Base-by-base conservation (phyloP, 2,329 filamentous ascomycete genomes). In the Sporothrix schenckii region DNA sequence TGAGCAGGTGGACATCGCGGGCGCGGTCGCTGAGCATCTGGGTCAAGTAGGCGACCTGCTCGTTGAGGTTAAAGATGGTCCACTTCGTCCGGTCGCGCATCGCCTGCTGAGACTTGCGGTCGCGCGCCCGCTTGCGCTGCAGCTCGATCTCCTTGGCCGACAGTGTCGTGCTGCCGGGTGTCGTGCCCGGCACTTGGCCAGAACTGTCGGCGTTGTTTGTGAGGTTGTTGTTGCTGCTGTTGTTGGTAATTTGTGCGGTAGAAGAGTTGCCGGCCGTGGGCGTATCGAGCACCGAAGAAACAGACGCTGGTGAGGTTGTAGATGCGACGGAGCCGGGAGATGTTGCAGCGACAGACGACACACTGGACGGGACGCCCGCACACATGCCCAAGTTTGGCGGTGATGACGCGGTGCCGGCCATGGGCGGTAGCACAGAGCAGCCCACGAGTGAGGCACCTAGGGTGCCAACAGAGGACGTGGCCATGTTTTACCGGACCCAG, bases 51-150 rank as follows among this genome's bases (percentile, higher is more conserved):
- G 74, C 73, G n/a, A 78, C 76, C 70, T 78, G 77, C 44, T 77
- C 75, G 14, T 73, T 77, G 39, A 78, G 72, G 34, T 75, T 74
- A 56, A 75, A 73, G 24, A 79, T 76, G 10, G 76, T 75, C 75
- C 76, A 78, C 71, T 75, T 77, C 53, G 77, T 78, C 14, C 77
- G 76, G 70, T 79, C 76, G 6, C 77, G 75, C 77, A 79, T 79
- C 19, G 77, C 77, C 74, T 79, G 77, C 72, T 78, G 77, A 0
- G 76, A 77, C 69, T 77, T 77, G 58, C 77, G 76, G 68, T 79
- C 77, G 27, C 77, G 72, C 3, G 77, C 77, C 27, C 77, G 75
- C 70, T 79, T 79, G 54, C 76, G 75, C 68, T 77, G 76, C 34
- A 78, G 71, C 67, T 78, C 77, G 10, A 74, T 14, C 5, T 76